phyloP scores from a whole-genome alignment of 2,329 filamentous ascomycete species.

The Alternaria sp. region DNA sequence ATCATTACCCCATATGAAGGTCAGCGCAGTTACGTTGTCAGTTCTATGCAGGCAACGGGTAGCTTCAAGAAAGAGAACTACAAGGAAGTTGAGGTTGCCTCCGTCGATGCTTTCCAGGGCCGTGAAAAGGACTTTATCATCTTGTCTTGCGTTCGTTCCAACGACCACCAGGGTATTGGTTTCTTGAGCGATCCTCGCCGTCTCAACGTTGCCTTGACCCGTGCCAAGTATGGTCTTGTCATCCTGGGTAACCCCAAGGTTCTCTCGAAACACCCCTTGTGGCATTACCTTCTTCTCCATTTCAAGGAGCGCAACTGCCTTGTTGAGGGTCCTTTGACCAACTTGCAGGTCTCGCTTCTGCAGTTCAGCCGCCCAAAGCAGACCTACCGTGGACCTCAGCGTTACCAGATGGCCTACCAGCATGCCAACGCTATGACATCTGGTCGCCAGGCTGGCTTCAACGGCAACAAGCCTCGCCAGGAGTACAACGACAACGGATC shows the following conservation, averaged over 20 bases:
- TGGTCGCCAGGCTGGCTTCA: conserved; percentile 50
- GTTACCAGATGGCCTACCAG: conserved; percentile 82
- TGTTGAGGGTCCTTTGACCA: conserved; percentile 93
- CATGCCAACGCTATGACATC: conserved; percentile 69
- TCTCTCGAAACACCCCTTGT: conserved; percentile 94
- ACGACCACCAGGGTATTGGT: conserved; percentile 98
- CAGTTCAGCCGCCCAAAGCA: conserved; percentile 96
- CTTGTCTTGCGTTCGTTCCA: conserved; percentile 95
- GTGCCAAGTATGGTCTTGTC: conserved; percentile 95
- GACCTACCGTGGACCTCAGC: conserved; percentile 87
- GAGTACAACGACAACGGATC: conserved; percentile 80
- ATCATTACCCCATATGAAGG: conserved; percentile 99
- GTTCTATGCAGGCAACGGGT: conserved; percentile 98
- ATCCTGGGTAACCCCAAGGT: conserved; percentile 98
- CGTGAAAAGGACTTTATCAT: conserved; percentile 99
- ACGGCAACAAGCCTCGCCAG: conserved; percentile 61
- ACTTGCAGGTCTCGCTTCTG: conserved; percentile 92
- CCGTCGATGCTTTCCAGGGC: conserved; percentile 97
- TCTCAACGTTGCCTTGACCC: conserved; percentile 95
- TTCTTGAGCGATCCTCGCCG: conserved; percentile 98
- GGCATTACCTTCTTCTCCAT: conserved; percentile 93
- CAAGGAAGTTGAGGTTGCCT: conserved; percentile 98
- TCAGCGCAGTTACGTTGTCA: conserved; percentile 97
- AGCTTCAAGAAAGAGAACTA: conserved; percentile 98
- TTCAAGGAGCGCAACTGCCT: conserved; percentile 98